Base-by-base conservation (phyloP, 495 filamentous ascomycete genomes). In the Saxophila tyrrhenica region DNA sequence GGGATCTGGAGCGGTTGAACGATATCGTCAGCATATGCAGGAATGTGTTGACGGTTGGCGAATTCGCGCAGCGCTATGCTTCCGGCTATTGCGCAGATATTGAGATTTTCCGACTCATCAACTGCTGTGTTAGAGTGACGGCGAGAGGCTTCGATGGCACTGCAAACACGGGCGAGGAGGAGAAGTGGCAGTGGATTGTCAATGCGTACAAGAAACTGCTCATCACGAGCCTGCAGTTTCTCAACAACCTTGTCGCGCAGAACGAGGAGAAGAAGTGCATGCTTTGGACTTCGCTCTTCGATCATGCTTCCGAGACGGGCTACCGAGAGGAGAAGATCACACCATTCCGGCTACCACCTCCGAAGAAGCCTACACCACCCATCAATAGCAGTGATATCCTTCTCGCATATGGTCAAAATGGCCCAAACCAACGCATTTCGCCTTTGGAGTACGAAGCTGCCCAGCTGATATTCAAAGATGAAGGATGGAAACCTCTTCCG, bases 251-350 rank as follows among this genome's bases (percentile, higher is more conserved):
- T 68, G 85, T 89, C 24, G 86, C 88, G 70, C 85, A 87, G 59
- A 94, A 96, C 52, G 89, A 96, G 67, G 78, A 86, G 25, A 84
- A 87, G 50, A 95, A 96, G 71, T 84, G 94, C 73, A 75, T 86
- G 2, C 83, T 96, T 24, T 96, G 89, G 89, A 74, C 88, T 39
- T 85, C 87, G 62, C 73, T 96, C 1, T 91, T 90, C 62, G 85
- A 86, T 64, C 48, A 52, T 35, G 17, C 41, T 17, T 44, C 41
- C 41, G 41, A 44, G 7, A 21, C 41, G n/a, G 41, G 41, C 15
- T n/a, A n/a, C 15, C 16, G 3, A 9, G 41, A 44, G n/a, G 41
- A 44, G n/a, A 7, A n/a, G 19, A 3, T 44, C 15, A 21, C 25
- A n/a, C 15, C 45, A 22, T 9, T 8, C 21, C 10, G 9, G 21